Conservation (phyloP, 208 protist species). For the Leishmania mexicana region DNA sequence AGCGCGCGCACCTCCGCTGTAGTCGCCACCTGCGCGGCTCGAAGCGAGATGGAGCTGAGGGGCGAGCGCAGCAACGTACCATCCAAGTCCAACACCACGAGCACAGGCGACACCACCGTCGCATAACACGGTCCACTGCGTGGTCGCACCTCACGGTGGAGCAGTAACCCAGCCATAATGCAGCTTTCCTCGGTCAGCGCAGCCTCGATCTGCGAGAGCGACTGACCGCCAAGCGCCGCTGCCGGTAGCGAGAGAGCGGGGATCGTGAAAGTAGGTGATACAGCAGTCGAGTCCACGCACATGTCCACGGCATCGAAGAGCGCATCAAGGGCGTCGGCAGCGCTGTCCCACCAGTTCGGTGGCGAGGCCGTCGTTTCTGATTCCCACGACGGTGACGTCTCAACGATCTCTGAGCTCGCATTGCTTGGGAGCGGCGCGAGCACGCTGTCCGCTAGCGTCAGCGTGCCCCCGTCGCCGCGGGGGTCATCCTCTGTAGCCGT, state of each 20-base stretch:
- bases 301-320: constrained; percentile 10
- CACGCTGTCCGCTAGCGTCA: not conserved
- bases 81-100: constrained; percentile 51
- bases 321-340: constrained; percentile 9
- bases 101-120: constrained; percentile 33
- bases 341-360: constrained; percentile 2
- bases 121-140: constrained; percentile 26
- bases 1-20: constrained; percentile 1
- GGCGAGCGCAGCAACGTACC: constrained; percentile 35
- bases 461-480: not conserved
- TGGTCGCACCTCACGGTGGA: constrained; percentile 20
- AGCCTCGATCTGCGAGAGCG: constrained; percentile 1
- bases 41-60: constrained; percentile 22
- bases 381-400: not conserved
- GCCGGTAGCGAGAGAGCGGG: not conserved
- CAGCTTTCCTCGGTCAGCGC: constrained; percentile 11
- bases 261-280: not conserved
- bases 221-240: not conserved
- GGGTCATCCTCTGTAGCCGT: not conserved
- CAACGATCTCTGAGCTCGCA: not conserved
- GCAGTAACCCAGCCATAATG: constrained; percentile 29
- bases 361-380: not conserved
- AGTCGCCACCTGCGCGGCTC: constrained; percentile 6
- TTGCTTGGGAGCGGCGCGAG: not conserved
- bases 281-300: not conserved